Base-by-base conservation (phyloP, 306 rosid genomes). In the Gastrolobium bilobum region DNA sequence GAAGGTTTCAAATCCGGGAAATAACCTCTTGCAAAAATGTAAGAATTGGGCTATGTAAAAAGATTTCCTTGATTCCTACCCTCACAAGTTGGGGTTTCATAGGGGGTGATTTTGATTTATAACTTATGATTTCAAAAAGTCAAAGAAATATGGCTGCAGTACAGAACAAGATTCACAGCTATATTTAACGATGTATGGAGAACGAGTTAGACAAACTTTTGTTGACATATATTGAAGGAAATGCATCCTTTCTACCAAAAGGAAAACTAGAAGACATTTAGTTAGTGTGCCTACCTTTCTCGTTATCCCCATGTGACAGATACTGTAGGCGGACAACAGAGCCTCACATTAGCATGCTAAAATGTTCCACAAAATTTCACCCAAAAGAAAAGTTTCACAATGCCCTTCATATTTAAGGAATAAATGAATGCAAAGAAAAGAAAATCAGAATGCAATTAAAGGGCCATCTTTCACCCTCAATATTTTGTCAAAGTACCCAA, bases 261-360 rank as follows among this genome's bases (percentile, higher is more conserved):
- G 4, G 33, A 34, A 75, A 68, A 33, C 30, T 40, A 46, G 34
- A 72, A 15, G 40, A 42, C 61, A 73, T 73, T 50, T n/a, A 71
- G 57, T 65, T 48, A 68, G 10, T 39, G 83, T 40, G 57, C 72
- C 66, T 54, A 15, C 65, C 63, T 38, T 73, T 48, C 57, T 33
- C 43, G 56, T 71, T 56, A 63, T 64, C 54, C 71, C 77, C 71
- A 37, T 34, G 10, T 38, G 69, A 82, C 33, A 50, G 66, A 58
- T 59, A 43, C n/a, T 15, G 61, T 51, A 72, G 76, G 30, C 15
- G 10, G 42, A 13, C 30, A 35, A 54, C 40, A 13, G 51, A 50
- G 40, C 75, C 64, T 2, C 82, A 62, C 71, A 29, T 34, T 56
- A 64, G n/a, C 65, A 65, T 65, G 72, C 69, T 34, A 67, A 62